These are phyloP conservation scores for Millerozyma miso DNA, from an alignment of 805 yeast genomes.

Conservation along the genomic window DNA sequence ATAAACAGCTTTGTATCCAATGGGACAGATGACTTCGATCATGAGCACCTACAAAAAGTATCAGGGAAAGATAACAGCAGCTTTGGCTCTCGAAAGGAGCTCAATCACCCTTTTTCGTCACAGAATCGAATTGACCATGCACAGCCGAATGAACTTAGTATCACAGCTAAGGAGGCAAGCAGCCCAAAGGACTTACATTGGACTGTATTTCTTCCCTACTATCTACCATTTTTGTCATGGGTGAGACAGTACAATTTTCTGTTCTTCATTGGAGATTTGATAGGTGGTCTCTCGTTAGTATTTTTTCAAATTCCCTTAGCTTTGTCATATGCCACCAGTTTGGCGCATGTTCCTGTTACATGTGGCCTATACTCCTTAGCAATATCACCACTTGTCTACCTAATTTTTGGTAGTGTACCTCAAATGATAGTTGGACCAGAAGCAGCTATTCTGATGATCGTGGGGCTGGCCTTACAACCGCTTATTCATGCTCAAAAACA, in stretches of 20 bases:
- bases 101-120: neutral
- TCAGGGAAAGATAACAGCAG: neutral
- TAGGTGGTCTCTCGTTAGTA: slow-evolving; percentile 85
- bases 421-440: slow-evolving; percentile 47
- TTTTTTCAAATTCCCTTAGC: slow-evolving; percentile 89
- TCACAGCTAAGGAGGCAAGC: slow-evolving; percentile 19
- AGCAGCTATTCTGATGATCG: slow-evolving; percentile 41
- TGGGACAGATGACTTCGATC: neutral
- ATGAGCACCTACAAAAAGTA: neutral
- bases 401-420: slow-evolving; percentile 42
- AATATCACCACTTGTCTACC: slow-evolving; percentile 36
- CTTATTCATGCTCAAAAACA: slow-evolving; percentile 35
- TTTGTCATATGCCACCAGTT: slow-evolving; percentile 36
- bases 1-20: neutral
- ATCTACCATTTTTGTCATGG: slow-evolving; percentile 69
- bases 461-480: slow-evolving; percentile 46
- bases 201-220: slow-evolving; percentile 48
- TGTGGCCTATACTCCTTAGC: slow-evolving; percentile 38
- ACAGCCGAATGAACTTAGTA: slow-evolving; percentile 8
- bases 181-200: slow-evolving; percentile 21
- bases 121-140: neutral
- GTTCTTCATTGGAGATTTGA: slow-evolving; percentile 55
- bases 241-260: slow-evolving; percentile 43
- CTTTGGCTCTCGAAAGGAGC: neutral
- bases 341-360: slow-evolving; percentile 41